These are phyloP conservation scores for Zalerion maritima DNA, from an alignment of 495 filamentous ascomycete genomes.

Conservation along the genomic window DNA sequence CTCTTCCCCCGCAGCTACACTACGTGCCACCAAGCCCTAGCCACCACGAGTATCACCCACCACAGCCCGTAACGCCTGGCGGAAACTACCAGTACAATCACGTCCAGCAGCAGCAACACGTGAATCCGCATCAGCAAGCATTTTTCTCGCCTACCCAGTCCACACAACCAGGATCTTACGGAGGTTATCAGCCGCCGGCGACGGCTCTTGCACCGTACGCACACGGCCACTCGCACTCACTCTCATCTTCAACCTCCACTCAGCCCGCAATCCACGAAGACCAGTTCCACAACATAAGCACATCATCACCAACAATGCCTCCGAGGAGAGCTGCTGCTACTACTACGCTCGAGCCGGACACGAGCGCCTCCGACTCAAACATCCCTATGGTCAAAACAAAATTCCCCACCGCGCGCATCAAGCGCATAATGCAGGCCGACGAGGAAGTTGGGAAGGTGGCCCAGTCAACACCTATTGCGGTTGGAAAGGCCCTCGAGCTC, in stretches of 20 bases:
- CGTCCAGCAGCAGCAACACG: constrained; percentile 1
- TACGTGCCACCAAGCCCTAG: too few species aligned
- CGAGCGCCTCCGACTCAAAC: too few species aligned
- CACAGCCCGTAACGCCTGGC: too few species aligned
- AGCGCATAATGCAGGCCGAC: constrained; percentile 99
- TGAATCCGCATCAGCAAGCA: constrained; percentile 6
- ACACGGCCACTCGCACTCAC: constrained; percentile 14
- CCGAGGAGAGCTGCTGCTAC: constrained; percentile 23
- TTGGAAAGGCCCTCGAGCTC: constrained; percentile 88
- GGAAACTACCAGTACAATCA: too few species aligned
- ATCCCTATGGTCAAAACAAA: constrained; percentile 88
- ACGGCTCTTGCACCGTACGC: background rate
- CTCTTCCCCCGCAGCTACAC: constrained; percentile 8
- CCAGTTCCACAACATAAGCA: constrained; percentile 6
- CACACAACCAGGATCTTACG: constrained; percentile 4
- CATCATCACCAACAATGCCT: constrained; percentile 21
- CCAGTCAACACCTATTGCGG: constrained; percentile 87
- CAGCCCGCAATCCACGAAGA: constrained; percentile 4
- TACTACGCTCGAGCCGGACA: constrained; percentile 9
- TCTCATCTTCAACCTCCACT: constrained; percentile 7
- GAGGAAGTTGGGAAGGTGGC: constrained; percentile 98
- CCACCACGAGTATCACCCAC: too few species aligned
- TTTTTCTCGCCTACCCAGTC: too few species aligned
- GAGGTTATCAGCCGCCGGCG: background rate
- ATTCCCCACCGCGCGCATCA: constrained; percentile 94